Evolutionary conservation across 768 basidiomycete genomes (phyloP).

Genomic region (Kwoniella bestiolae): DNA sequence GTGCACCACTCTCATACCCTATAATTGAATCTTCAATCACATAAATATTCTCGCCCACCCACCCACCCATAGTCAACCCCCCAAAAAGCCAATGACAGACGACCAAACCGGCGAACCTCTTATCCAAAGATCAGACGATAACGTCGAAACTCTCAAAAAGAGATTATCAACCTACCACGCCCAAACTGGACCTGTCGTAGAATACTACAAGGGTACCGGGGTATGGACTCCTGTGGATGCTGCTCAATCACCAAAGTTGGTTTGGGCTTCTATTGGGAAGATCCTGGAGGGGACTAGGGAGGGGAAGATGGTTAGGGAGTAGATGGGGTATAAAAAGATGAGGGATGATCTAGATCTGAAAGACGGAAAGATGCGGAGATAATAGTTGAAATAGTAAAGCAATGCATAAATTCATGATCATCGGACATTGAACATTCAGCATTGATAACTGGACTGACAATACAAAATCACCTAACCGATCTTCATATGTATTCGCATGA

Average conservation of each 20-base stretch:
- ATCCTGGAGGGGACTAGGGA: constrained; percentile 43
- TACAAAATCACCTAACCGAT: no score
- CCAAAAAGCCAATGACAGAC: constrained; percentile 92
- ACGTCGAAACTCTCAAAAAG: constrained; percentile 90
- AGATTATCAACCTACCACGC: constrained; percentile 85
- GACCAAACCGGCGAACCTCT: constrained; percentile 95
- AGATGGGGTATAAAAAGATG: neutral
- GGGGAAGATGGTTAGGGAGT: constrained; percentile 33
- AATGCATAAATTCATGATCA: constrained; percentile 1
- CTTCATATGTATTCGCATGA: no score
- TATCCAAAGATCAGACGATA: constrained; percentile 97
- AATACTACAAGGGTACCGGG: constrained; percentile 90
- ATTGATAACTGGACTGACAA: no score
- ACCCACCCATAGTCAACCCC: constrained; percentile 82
- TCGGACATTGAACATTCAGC: no score
- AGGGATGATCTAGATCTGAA: neutral
- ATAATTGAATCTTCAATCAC: no score
- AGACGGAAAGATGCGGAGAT: neutral
- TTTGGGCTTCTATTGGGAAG: constrained; percentile 66
- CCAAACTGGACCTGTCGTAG: constrained; percentile 93
- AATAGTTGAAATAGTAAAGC: no score
- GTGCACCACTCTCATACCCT: no score
- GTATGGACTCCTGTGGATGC: constrained; percentile 92
- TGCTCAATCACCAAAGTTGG: constrained; percentile 86
- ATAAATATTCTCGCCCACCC: no score